Conservation (phyloP, 2,329 filamentous ascomycete species). For the Stemphylium lycopersici region DNA sequence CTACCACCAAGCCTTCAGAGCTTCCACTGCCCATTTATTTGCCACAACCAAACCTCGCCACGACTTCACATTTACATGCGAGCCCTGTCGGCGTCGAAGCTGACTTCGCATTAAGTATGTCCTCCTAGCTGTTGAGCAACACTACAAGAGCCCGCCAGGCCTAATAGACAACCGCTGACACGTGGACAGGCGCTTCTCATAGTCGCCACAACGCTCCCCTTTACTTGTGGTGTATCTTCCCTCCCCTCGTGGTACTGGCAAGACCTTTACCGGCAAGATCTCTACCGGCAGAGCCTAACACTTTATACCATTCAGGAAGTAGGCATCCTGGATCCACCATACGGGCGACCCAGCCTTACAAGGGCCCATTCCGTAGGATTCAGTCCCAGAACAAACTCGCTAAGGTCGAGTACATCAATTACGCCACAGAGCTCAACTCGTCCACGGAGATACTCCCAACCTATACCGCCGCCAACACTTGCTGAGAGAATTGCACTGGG, state of each 20-base stretch:
- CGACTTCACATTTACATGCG: background rate
- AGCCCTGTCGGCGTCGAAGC: background rate
- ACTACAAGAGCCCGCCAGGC: background rate
- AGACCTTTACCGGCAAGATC: slow-evolving; percentile 3
- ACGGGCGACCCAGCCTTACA: slow-evolving; percentile 3
- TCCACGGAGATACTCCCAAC: slow-evolving; percentile 8
- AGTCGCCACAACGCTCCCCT: slow-evolving; percentile 20
- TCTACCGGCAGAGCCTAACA: background rate
- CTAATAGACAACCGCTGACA: background rate
- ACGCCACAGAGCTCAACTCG: background rate
- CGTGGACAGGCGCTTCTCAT: background rate
- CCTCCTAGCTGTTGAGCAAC: background rate
- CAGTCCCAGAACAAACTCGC: slow-evolving; percentile 1
- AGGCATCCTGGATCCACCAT: slow-evolving; percentile 11
- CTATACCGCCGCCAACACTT: slow-evolving; percentile 6
- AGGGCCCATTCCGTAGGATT: slow-evolving; percentile 12
- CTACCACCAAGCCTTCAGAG: background rate
- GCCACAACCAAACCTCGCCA: background rate
- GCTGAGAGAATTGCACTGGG: slow-evolving; percentile 12
- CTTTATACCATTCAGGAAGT: slow-evolving; percentile 12
- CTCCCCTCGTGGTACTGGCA: slow-evolving; percentile 11
- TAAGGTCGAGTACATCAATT: slow-evolving; percentile 4
- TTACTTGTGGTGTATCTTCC: slow-evolving; percentile 14
- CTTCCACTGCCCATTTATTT: background rate
- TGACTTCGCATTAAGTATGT: slow-evolving; percentile 4